A percentile compares a stretch with the other conserved stretches of the same genome.
Evolutionary conservation across 352 stramenopile genomes (phyloP).

Genomic region (Globisporangium nagaii): DNA sequence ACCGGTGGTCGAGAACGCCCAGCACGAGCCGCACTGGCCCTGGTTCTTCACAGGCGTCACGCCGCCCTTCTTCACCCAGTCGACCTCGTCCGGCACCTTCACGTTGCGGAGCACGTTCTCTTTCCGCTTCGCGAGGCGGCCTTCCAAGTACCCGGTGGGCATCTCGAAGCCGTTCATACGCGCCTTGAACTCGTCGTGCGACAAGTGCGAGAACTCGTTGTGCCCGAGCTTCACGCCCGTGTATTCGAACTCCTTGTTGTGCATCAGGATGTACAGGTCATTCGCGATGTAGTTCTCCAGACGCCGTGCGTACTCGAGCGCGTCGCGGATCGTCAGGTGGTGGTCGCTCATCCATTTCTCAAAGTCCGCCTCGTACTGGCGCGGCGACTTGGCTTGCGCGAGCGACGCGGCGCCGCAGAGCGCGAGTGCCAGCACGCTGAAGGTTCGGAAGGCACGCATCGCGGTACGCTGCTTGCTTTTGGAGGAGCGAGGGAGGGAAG

Average conservation of each 20-base stretch:
- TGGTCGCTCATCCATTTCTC: constrained; percentile 54
- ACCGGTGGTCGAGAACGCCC: constrained; percentile 97
- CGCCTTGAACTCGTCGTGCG: constrained; percentile 91
- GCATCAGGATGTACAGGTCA: constrained; percentile 84
- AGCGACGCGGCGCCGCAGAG: constrained; percentile 15
- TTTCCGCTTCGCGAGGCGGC: constrained; percentile 41
- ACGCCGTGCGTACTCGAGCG: constrained; percentile 63
- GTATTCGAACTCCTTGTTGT: constrained; percentile 71
- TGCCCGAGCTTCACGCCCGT: constrained; percentile 86
- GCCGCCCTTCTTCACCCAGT: constrained; percentile 94
- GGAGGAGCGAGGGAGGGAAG: too few species aligned
- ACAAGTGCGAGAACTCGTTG: constrained; percentile 95
- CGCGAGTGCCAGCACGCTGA: constrained; percentile 23
- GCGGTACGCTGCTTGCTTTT: too few species aligned
- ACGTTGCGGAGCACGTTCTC: constrained; percentile 16
- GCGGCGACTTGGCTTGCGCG: constrained; percentile 40
- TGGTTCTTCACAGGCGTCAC: constrained; percentile 97
- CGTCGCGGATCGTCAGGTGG: constrained; percentile 41
- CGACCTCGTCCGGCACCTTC: constrained; percentile 74
- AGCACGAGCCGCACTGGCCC: constrained; percentile 94
- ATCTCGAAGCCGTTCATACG: constrained; percentile 52
- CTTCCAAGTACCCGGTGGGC: constrained; percentile 51
- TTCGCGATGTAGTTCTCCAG: constrained; percentile 80
- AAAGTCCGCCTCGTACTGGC: constrained; percentile 74
- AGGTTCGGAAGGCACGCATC: constrained; percentile 17